A percentile compares a stretch with the other conserved stretches of the same genome.
Evolutionary conservation across 164 flowering plant genomes (phyloP).

Genomic region (Stephania yunnanensis): DNA sequence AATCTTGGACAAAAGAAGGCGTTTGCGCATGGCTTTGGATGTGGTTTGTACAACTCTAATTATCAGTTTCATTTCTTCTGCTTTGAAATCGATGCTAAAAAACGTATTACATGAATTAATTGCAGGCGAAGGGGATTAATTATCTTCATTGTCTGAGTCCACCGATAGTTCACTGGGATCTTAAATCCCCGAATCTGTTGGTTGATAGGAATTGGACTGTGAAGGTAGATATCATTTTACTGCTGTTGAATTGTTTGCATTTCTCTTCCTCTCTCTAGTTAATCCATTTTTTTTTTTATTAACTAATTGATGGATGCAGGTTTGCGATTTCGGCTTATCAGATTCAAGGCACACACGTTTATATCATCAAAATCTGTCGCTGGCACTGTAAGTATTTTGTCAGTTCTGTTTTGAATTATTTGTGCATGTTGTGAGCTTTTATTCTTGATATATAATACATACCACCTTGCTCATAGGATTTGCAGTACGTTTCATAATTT

Average conservation of each 20-base stretch:
- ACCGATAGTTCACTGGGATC: conserved; percentile 96
- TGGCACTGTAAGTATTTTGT: conserved; percentile 70
- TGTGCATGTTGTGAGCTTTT: neutral
- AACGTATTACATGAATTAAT: conserved; percentile 8
- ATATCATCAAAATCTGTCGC: conserved; percentile 94
- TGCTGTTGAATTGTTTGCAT: too few species aligned
- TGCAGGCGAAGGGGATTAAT: conserved; percentile 92
- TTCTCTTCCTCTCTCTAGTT: neutral
- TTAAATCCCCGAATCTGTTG: conserved; percentile 88
- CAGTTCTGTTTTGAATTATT: conserved; percentile 6
- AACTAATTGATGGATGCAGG: conserved; percentile 36
- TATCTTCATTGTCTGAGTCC: conserved; percentile 85
- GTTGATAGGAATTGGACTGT: conserved; percentile 96
- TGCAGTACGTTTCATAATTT: neutral
- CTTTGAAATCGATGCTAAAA: neutral
- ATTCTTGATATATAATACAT: neutral
- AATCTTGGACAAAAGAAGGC: conserved; percentile 64
- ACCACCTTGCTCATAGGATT: neutral
- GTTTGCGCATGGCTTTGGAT: conserved; percentile 91
- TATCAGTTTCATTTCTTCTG: neutral
- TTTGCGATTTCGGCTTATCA: conserved; percentile 93
- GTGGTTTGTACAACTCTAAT: conserved; percentile 53
- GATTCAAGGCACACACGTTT: conserved; percentile 90
- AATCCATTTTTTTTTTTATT: conserved; percentile 2
- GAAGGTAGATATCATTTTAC: conserved; percentile 42